Evolutionary conservation across 2,329 filamentous ascomycete genomes (phyloP), one percentile per base, ranked within the genome.

Genomic region (Dactylellina haptotyla): DNA sequence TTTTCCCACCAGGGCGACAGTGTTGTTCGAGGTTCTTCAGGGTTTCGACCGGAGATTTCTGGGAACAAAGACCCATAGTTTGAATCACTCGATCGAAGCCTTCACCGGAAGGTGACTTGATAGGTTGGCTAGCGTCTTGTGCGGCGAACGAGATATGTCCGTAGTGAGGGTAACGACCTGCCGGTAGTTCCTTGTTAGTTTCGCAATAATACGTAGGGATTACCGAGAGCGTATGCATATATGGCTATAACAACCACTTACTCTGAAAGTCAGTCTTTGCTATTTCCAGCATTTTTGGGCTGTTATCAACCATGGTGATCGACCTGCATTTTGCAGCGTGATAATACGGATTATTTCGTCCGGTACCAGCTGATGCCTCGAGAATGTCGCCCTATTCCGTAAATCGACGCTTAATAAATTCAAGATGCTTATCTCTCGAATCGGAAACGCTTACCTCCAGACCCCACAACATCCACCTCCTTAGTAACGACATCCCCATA

Each of bases 31-130:
- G 69, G 39, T 76, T 76, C 20, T 64, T 66, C 26, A 78, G 67
- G 45, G 77, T 74, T 32, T 75, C 74, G 41, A 77, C 72, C 25
- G 77, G 77, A 23, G 70, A 76, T 48, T 67, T 73, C 39, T 78
- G 77, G 18, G 77, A 78, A 50, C 77, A 78, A 39, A 78, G 37
- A 23, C 77, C 77, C 77, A 78, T 78, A 14, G 75, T 77, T 53
- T 78, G 77, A 28, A 78, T 66, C 45, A 76, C 50, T 59, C 75
- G 56, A 76, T 77, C 63, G 75, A 78, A 62, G 43, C 76, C 28
- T 59, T 76, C 43, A 51, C 75, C 50, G 75, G 41, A 61, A 65
- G 58, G 39, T 72, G 57, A 41, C 32, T 58, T 30, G 69, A 75
- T 64, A 28, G 45, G 20, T 39, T 66, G 16, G 37, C 56, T 57